A percentile compares a stretch with the other conserved stretches of the same genome.
Evolutionary conservation across 305 asterid genomes (phyloP).

Genomic region (Rubia tinctorum): DNA sequence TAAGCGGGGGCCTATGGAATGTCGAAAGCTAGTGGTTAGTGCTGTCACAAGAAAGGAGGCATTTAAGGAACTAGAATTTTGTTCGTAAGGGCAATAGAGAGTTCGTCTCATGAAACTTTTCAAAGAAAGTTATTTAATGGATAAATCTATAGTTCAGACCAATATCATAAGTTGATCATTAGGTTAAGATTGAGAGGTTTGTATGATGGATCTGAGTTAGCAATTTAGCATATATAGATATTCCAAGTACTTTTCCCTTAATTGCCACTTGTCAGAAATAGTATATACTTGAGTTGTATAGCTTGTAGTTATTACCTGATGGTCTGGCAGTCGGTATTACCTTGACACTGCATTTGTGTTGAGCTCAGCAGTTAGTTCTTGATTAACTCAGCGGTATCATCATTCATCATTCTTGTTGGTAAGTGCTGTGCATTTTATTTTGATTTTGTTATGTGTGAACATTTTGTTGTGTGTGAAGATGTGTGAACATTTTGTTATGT

Average conservation of each 20-base stretch:
- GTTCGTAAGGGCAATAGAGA: background rate
- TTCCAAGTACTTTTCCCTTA: background rate
- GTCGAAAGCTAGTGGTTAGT: constrained; percentile 16
- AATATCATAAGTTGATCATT: background rate
- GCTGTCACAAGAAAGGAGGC: constrained; percentile 18
- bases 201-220: background rate
- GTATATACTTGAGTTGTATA: no score
- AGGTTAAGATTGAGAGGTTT: background rate
- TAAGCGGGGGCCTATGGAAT: constrained; percentile 23
- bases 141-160: background rate
- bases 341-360: background rate
- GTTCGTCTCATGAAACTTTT: background rate
- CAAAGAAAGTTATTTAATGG: no score
- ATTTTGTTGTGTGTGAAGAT: no score
- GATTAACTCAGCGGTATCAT: background rate
- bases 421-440: background rate
- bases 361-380: background rate
- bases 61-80: constrained; percentile 8
- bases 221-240: background rate
- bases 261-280: background rate
- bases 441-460: no score
- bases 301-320: background rate
- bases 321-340: background rate
- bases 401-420: background rate
- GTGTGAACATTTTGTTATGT: no score